Conservation (phyloP, 176 grass and related monocot genomes). For the Raddia guianensis region DNA sequence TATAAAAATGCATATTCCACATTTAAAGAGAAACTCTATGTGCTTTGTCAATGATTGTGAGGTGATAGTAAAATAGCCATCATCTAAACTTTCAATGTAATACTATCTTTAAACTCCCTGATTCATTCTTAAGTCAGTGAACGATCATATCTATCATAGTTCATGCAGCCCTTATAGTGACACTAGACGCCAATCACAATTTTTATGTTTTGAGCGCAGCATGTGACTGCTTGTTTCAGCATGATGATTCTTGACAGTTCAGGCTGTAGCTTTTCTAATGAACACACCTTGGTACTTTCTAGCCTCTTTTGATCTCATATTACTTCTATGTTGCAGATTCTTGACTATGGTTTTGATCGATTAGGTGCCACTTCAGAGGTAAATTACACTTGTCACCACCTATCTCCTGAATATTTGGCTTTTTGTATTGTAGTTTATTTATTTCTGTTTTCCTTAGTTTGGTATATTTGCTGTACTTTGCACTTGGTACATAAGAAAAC, state of each 20-base stretch:
- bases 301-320: constrained; percentile 22
- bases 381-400: constrained; percentile 28
- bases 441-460: constrained; percentile 15
- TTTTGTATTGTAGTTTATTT: constrained; percentile 2
- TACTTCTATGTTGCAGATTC: constrained; percentile 64
- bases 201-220: not conserved
- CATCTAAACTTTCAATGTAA: not conserved
- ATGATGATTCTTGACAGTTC: constrained; percentile 17
- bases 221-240: constrained; percentile 7
- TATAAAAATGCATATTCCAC: not conserved
- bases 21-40: not conserved
- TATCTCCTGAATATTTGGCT: constrained; percentile 12
- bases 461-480: constrained; percentile 36
- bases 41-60: not conserved
- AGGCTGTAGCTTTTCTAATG: constrained; percentile 14
- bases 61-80: not conserved
- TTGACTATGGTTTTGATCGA: constrained; percentile 92
- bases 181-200: constrained; percentile 1
- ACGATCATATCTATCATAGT: not conserved
- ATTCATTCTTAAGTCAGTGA: not conserved
- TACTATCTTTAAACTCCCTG: not conserved
- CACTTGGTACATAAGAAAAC: constrained; percentile 22
- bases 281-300: not conserved
- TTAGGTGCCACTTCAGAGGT: constrained; percentile 86
- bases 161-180: not conserved